A percentile compares a stretch with the other conserved stretches of the same genome.
These are phyloP conservation scores for Rhypophila decipiens DNA, from an alignment of 495 filamentous ascomycete species.

Conservation along the genomic window DNA sequence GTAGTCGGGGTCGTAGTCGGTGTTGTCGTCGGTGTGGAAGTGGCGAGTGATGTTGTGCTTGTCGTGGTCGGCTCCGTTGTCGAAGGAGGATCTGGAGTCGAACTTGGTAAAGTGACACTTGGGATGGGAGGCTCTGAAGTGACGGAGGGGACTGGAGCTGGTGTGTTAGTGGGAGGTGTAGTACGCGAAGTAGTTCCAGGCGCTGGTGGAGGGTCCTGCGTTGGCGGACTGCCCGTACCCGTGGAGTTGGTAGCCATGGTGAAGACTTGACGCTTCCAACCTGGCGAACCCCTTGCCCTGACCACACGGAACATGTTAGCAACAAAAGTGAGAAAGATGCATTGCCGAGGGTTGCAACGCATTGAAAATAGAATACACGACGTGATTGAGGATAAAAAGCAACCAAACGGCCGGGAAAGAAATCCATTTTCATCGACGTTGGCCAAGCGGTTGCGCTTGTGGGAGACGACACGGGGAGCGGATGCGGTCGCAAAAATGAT, in stretches of 20 bases:
- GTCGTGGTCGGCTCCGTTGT: slow-evolving; percentile 7
- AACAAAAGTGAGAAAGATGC: slow-evolving; percentile 1
- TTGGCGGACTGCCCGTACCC: slow-evolving; percentile 22
- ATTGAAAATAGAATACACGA: slow-evolving; percentile 21
- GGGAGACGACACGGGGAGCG: background rate
- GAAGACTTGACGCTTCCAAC: slow-evolving; percentile 31
- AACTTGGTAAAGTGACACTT: background rate
- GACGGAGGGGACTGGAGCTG: slow-evolving; percentile 8
- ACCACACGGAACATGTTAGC: slow-evolving; percentile 36
- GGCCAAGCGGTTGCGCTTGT: background rate
- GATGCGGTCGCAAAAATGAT: background rate
- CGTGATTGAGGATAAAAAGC: background rate
- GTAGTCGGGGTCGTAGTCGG: slow-evolving; percentile 20
- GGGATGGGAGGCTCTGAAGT: background rate
- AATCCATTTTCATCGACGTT: too few species aligned
- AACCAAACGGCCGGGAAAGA: background rate
- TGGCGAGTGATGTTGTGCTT: slow-evolving; percentile 6
- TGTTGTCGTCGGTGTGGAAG: slow-evolving; percentile 4
- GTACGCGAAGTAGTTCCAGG: slow-evolving; percentile 21
- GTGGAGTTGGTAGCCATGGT: slow-evolving; percentile 41
- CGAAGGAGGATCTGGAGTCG: slow-evolving; percentile 1
- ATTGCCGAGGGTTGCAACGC: slow-evolving; percentile 20
- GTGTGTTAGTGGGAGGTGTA: slow-evolving; percentile 15
- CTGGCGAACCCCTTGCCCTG: slow-evolving; percentile 24
- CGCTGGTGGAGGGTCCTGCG: slow-evolving; percentile 22